These are phyloP conservation scores for Pezizomycotina sp. DNA, from an alignment of 2,329 filamentous ascomycete species.

Conservation along the genomic window DNA sequence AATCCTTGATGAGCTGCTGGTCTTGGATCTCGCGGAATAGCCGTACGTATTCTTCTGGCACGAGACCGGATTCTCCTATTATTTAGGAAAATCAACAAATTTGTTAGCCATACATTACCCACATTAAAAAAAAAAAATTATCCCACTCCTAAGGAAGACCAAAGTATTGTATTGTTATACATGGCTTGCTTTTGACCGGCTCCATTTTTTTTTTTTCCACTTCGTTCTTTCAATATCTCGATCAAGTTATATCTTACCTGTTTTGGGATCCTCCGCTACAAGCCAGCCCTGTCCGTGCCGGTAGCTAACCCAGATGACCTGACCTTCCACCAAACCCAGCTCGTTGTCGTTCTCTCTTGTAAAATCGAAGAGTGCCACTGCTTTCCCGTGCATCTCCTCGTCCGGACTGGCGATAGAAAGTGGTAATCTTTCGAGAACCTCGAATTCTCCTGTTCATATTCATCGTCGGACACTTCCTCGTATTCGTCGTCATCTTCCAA, in stretches of 20 bases:
- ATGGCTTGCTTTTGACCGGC: too few species aligned
- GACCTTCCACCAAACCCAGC: slow-evolving; percentile 76
- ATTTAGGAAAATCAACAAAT: too few species aligned
- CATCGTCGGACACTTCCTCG: slow-evolving; percentile 31
- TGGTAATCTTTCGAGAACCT: slow-evolving; percentile 84
- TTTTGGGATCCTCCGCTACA: slow-evolving; percentile 88
- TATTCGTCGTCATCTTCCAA: slow-evolving; percentile 21
- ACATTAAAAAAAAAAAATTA: too few species aligned
- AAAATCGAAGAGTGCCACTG: slow-evolving; percentile 90
- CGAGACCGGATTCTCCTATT: slow-evolving; percentile 61
- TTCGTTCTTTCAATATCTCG: neutral
- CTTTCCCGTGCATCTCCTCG: slow-evolving; percentile 94
- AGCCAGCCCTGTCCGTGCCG: slow-evolving; percentile 94
- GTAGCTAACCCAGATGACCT: slow-evolving; percentile 93
- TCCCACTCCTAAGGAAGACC: too few species aligned
- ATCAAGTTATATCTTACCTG: slow-evolving; percentile 32
- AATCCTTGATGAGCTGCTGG: too few species aligned
- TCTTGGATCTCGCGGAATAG: slow-evolving; percentile 86
- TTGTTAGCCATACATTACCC: too few species aligned
- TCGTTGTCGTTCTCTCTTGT: slow-evolving; percentile 93
- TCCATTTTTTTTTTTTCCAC: too few species aligned
- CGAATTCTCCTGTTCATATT: slow-evolving; percentile 45
- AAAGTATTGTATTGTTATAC: too few species aligned
- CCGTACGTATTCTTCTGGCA: slow-evolving; percentile 91
- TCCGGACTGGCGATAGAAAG: slow-evolving; percentile 86